These are phyloP conservation scores for Cladosporium sp. DNA, from an alignment of 2,329 filamentous ascomycete species.

Conservation along the genomic window DNA sequence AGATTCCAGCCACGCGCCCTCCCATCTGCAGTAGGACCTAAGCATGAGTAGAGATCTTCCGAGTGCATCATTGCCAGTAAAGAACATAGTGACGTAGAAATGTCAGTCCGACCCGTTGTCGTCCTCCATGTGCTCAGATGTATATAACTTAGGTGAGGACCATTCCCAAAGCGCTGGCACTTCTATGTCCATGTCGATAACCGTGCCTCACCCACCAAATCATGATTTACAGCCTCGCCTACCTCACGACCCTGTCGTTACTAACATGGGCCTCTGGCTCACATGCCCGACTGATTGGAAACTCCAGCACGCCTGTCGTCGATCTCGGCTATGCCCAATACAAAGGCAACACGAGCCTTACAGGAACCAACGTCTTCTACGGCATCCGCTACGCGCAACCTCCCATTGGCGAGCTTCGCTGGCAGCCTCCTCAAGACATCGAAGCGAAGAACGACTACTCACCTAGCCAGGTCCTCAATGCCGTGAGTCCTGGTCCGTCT, in stretches of 20 bases:
- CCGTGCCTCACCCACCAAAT: background rate
- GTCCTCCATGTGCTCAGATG: no score
- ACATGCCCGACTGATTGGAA: conserved; percentile 1
- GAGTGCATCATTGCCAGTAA: background rate
- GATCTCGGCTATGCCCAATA: conserved; percentile 12
- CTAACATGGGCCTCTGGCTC: background rate
- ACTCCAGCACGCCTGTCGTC: background rate
- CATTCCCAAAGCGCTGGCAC: no score
- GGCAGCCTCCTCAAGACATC: conserved; percentile 29
- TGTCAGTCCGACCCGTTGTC: background rate
- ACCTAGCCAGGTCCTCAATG: conserved; percentile 22
- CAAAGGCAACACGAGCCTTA: conserved; percentile 10
- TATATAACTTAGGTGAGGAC: no score
- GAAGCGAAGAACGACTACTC: conserved; percentile 21
- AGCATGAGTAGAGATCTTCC: background rate
- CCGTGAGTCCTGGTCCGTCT: conserved; percentile 21
- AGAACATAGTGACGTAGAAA: background rate
- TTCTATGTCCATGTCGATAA: no score
- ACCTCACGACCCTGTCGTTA: background rate
- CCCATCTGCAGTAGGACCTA: background rate
- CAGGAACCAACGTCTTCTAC: conserved; percentile 9
- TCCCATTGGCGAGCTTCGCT: conserved; percentile 29
- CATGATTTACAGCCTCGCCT: background rate
- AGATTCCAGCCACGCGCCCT: background rate
- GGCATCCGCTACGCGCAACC: conserved; percentile 28